Percentiles rank a stretch among this genome's conserved stretches.
phyloP scores from a whole-genome alignment of 1,284 basidiomycete genomes.

The Pholiota adiposa region DNA sequence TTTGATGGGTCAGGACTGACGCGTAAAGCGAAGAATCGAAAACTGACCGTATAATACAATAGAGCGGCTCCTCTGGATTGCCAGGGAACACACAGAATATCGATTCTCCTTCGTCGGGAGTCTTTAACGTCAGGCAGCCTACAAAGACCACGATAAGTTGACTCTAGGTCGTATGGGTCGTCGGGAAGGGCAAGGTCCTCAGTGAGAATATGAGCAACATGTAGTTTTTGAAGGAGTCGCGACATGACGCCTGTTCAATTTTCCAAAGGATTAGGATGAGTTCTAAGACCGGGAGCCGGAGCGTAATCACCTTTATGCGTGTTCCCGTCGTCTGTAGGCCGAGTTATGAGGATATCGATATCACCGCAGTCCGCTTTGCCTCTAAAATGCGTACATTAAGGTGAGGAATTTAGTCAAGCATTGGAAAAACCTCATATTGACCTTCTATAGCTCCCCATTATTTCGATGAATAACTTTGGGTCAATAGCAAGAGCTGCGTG shows the following conservation, averaged over 20 bases:
- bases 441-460: constrained; percentile 93
- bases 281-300: background rate
- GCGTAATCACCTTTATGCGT: constrained; percentile 64
- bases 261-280: constrained; percentile 8
- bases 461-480: constrained; percentile 71
- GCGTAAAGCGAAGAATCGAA: background rate
- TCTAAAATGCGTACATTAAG: constrained; percentile 37
- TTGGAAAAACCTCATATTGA: constrained; percentile 26
- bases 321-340: constrained; percentile 70
- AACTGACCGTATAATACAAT: constrained; percentile 85
- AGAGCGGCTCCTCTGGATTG: constrained; percentile 80
- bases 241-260: constrained; percentile 54
- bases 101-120: constrained; percentile 73
- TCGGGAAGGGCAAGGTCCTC: constrained; percentile 79
- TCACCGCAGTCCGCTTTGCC: constrained; percentile 84
- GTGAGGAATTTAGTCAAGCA: background rate
- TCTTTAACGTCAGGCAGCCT: constrained; percentile 41
- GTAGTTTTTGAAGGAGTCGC: constrained; percentile 62
- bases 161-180: constrained; percentile 68
- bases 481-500: constrained; percentile 72
- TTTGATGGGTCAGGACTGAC: background rate
- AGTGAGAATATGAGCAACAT: constrained; percentile 63
- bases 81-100: constrained; percentile 82
- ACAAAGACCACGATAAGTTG: constrained; percentile 83
- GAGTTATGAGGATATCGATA: constrained; percentile 88